A percentile compares a stretch with the other conserved stretches of the same genome.
Conservation (phyloP, 2,329 filamentous ascomycete genomes). For the Sporothrix phasma region DNA sequence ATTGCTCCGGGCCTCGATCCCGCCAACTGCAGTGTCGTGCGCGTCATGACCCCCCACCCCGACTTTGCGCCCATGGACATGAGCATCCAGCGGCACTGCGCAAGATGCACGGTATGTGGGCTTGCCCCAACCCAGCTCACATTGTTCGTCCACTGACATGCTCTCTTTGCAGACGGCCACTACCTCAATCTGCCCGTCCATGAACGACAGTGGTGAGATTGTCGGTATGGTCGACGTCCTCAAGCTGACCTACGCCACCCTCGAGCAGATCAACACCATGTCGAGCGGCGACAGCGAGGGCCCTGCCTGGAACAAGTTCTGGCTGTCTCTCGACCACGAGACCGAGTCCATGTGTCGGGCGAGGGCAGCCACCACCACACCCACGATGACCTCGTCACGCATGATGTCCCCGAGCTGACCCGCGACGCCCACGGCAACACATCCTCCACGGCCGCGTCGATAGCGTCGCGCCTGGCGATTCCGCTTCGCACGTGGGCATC, state of each 20-base stretch:
- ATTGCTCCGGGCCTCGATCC: conserved; percentile 95
- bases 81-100: conserved; percentile 96
- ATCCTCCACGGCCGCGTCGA: conserved; percentile 42
- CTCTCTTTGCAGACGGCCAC: conserved; percentile 65
- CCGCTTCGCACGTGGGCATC: conserved; percentile 80
- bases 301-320: conserved; percentile 99
- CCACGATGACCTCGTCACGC: conserved; percentile 52
- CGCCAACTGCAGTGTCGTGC: conserved; percentile 88
- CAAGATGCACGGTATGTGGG: conserved; percentile 86
- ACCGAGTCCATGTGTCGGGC: conserved; percentile 93
- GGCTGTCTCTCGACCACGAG: conserved; percentile 89
- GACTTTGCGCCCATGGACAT: conserved; percentile 98
- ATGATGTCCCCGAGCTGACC: conserved; percentile 65
- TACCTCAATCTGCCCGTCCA: conserved; percentile 96
- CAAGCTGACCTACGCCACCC: conserved; percentile 93
- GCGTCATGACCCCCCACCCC: conserved; percentile 97
- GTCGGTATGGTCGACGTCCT: conserved; percentile 99
- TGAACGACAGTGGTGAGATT: conserved; percentile 95
- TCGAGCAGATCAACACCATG: conserved; percentile 98
- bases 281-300: conserved; percentile 79
- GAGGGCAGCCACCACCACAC: conserved; percentile 68
- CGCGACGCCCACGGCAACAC: conserved; percentile 50
- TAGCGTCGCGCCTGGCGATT: conserved; percentile 86
- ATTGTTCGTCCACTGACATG: background rate
- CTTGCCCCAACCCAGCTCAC: too few relatives aligned